Evolutionary conservation across 169 alveolate genomes (phyloP), one percentile per base, ranked within the genome.

Genomic region (Cryptosporidium viatorum): DNA sequence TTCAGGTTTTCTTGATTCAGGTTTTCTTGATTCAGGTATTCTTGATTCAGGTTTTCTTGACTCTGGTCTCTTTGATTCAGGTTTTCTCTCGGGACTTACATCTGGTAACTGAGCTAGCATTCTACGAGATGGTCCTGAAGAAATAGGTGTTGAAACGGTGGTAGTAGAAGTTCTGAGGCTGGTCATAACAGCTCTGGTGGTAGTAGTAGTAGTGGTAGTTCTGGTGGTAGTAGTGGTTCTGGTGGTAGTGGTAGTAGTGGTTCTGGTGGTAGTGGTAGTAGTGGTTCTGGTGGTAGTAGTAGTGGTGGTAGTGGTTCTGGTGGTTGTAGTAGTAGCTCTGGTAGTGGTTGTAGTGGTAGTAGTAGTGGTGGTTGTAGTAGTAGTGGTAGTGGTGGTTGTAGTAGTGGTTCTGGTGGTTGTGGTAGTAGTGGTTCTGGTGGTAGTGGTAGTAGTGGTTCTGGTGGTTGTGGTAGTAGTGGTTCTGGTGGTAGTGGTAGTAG

Each of bases 141-240:
- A 26, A 14, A 4, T 43, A 51, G 70, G 39, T 1, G 86, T 35
- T 31, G 86, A 26, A 6, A 48, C 55, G 21, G 86, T 59, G 0
- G 71, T n/a, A 0, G 86, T 73, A n/a, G 86, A 48, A 59, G 67
- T 26, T 12, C 84, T 50, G 8, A 26, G 14, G 62, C 31, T 31
- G 7, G 41, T 12, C n/a, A 0, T 52, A 21, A 29, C 31, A 23
- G 50, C 1, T 12, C 69, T 71, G n/a, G 85, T 71, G 14, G 85
- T 71, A 31, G 69, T 41, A 16, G 71, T 33, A n/a, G 86, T 37
- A 8, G 86, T n/a, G 2, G 60, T 73, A 51, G 71, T 37, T 9
- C 29, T 73, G 14, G 45, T 73, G 1, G 86, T 73, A 10, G 86
- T 52, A 14, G 86, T 73, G 16, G 71, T 50, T 0, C 70, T 51